Base-by-base conservation (phyloP, 2,329 filamentous ascomycete genomes). In the Herpotrichia juniperi region DNA sequence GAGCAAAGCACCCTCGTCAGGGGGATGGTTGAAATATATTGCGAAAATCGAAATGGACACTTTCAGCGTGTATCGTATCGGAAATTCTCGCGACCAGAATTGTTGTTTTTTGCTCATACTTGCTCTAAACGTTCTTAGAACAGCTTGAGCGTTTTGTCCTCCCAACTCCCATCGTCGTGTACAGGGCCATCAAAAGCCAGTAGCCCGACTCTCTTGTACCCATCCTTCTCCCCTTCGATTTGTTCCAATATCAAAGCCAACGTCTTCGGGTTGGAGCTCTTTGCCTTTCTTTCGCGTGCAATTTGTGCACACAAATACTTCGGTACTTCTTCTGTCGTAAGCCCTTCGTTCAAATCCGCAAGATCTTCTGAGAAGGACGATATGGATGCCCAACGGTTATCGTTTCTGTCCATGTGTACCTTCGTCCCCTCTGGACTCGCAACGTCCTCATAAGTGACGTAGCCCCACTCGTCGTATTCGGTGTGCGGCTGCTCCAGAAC, bases 171-270 rank as follows among this genome's bases (percentile, higher is more conserved):
- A 6, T 37, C 32, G 6, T n/a, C 32, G 7, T n/a, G 7, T 19
- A 8, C 32, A 6, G n/a, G 7, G 7, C 17, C 32, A 31, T 45
- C 42, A 24, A 28, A 45, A 28, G 26, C 42, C n/a, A 45, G 42
- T 17, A 45, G 16, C 30, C 26, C 43, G 4, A 34, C 30, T 34
- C 43, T 46, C 34, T 26, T 46, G n/a, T 17, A 46, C 12, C 22
- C 17, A 6, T 37, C 43, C 4, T 46, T 10, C 16, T 3, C 10
- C 10, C 26, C 43, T 8, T 32, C 26, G 5, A 46, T 16, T 19
- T 32, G 22, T 3, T 31, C 11, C 32, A 37, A 37, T 6, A 37
- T 19, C 32, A 37, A 19, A 8, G 7, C 32, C 32, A 37, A 37
- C 32, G 17, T 19, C 17, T 37, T 37, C 16, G 32, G 32, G 16